Conservation (phyloP, 1,139 yeast genomes). For the Kodamaea sp. region DNA sequence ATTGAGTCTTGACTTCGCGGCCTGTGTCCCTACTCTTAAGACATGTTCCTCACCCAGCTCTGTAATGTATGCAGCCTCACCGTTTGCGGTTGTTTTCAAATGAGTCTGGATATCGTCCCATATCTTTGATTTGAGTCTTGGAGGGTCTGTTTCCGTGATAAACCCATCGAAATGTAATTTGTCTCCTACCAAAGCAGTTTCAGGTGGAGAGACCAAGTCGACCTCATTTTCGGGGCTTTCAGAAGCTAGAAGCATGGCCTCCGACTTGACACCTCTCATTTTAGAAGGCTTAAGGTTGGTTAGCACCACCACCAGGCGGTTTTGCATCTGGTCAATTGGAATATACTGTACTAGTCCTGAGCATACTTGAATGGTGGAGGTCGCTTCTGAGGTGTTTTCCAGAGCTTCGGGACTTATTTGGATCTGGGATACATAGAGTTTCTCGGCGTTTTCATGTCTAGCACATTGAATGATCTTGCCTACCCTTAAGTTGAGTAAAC, state of each 20-base stretch:
- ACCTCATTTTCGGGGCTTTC: slow-evolving; percentile 17
- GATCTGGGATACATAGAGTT: slow-evolving; percentile 53
- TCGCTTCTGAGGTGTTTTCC: slow-evolving; percentile 1
- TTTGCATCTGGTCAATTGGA: slow-evolving; percentile 80
- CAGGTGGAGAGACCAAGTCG: slow-evolving; percentile 29
- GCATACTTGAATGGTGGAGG: slow-evolving; percentile 44
- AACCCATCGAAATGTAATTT: slow-evolving; percentile 28
- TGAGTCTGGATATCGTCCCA: slow-evolving; percentile 34
- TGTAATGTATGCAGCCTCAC: slow-evolving; percentile 23
- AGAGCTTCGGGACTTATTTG: slow-evolving; percentile 16
- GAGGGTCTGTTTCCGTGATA: slow-evolving; percentile 18
- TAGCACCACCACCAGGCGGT: slow-evolving; percentile 77
- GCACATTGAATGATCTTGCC: slow-evolving; percentile 47
- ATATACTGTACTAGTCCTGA: slow-evolving; percentile 67
- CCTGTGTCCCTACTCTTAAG: slow-evolving; percentile 7
- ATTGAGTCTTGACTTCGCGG: slow-evolving; percentile 5
- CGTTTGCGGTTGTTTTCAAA: slow-evolving; percentile 28
- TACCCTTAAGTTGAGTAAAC: slow-evolving; percentile 35
- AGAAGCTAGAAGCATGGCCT: slow-evolving; percentile 63
- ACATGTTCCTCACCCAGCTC: slow-evolving; percentile 10
- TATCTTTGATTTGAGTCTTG: slow-evolving; percentile 32
- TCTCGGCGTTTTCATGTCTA: slow-evolving; percentile 54
- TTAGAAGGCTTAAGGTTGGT: slow-evolving; percentile 89
- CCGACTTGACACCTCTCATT: slow-evolving; percentile 81
- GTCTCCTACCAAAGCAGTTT: slow-evolving; percentile 26